phyloP scores from a whole-genome alignment of 345 rosid genomes.

The Diplotaxis tenuifolia region DNA sequence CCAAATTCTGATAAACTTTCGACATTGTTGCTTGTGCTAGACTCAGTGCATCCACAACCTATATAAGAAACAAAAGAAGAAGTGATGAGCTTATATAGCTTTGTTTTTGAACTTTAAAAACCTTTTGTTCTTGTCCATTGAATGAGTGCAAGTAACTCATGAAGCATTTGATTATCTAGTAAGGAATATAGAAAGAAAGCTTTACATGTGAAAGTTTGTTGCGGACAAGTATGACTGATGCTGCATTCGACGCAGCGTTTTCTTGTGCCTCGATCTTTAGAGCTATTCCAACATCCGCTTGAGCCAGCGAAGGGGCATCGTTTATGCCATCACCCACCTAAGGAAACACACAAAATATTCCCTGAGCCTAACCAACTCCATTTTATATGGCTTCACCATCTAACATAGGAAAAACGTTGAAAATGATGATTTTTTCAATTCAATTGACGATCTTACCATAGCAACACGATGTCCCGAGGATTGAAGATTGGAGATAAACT shows the following conservation, averaged over 20 bases:
- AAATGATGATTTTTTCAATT: background rate
- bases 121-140: background rate
- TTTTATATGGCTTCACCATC: background rate
- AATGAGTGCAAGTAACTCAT: background rate
- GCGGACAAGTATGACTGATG: constrained; percentile 87
- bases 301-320: constrained; percentile 95
- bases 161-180: background rate
- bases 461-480: constrained; percentile 78
- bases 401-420: background rate
- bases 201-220: constrained; percentile 81
- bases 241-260: constrained; percentile 86
- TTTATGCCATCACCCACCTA: constrained; percentile 98
- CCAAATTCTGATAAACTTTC: constrained; percentile 85
- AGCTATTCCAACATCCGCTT: constrained; percentile 90
- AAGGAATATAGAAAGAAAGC: constrained; percentile 15
- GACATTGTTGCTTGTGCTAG: constrained; percentile 87
- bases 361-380: background rate
- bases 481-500: constrained; percentile 69
- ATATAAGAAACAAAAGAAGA: constrained; percentile 26
- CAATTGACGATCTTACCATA: constrained; percentile 52
- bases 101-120: no score
- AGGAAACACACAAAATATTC: constrained; percentile 6
- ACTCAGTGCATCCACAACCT: constrained; percentile 83
- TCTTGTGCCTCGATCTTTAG: constrained; percentile 83
- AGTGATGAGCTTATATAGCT: no score